Evolutionary conservation across 805 yeast species (phyloP).

Genomic region (Starmerella kuoi): DNA sequence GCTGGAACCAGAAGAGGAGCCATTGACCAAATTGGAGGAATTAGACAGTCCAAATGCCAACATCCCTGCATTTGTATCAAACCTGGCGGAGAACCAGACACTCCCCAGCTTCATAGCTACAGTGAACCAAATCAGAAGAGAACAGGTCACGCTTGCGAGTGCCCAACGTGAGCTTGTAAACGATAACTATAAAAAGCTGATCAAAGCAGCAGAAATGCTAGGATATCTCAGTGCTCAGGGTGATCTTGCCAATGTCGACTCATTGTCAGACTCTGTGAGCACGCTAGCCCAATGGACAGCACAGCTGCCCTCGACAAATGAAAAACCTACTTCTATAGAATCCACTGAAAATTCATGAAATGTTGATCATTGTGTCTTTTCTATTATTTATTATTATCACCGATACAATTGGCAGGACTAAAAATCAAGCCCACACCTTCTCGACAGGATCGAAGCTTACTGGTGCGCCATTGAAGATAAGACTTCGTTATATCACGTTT

Average conservation of each 20-base stretch:
- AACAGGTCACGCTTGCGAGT: slow-evolving; percentile 27
- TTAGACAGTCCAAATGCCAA: slow-evolving; percentile 22
- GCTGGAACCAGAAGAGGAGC: slow-evolving; percentile 13
- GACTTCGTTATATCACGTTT: background rate
- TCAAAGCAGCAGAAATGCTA: slow-evolving; percentile 28
- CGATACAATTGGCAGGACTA: too few relatives aligned
- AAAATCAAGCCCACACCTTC: too few relatives aligned
- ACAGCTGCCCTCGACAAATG: background rate
- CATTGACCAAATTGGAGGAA: slow-evolving; percentile 19
- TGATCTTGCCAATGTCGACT: slow-evolving; percentile 18
- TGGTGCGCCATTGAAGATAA: too few relatives aligned
- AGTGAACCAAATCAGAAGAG: slow-evolving; percentile 24
- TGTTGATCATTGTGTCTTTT: too few relatives aligned
- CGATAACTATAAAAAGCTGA: slow-evolving; percentile 31
- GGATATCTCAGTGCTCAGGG: slow-evolving; percentile 22
- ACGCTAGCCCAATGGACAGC: slow-evolving; percentile 11
- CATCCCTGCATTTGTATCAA: slow-evolving; percentile 14
- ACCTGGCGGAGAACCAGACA: slow-evolving; percentile 18
- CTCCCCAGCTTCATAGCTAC: slow-evolving; percentile 22
- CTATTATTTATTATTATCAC: too few relatives aligned
- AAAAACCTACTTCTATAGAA: too few relatives aligned
- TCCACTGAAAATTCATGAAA: too few relatives aligned
- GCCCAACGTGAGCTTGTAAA: slow-evolving; percentile 32
- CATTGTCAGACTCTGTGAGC: slow-evolving; percentile 9
- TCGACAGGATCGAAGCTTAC: too few relatives aligned